These are phyloP conservation scores for Fusarium pseudonygamai DNA, from an alignment of 2,329 filamentous ascomycete genomes.

Conservation along the genomic window DNA sequence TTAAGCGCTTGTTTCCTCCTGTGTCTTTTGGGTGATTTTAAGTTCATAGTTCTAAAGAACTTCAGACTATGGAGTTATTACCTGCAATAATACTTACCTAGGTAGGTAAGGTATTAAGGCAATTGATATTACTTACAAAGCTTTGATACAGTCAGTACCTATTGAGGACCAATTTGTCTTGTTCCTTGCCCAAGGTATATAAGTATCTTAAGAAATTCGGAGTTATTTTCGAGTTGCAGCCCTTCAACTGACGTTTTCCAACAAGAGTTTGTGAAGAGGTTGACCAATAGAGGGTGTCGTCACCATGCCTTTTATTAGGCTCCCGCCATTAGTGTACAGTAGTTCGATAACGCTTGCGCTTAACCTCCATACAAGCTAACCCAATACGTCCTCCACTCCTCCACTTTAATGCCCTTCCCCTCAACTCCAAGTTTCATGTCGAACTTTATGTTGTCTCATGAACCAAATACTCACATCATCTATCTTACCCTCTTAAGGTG, in stretches of 20 bases:
- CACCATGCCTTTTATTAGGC: slow-evolving; percentile 10
- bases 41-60: not conserved
- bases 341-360: slow-evolving; percentile 11
- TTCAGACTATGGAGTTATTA: not conserved
- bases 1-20: slow-evolving; percentile 10
- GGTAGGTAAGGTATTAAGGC: too few relatives aligned
- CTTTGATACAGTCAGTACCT: not conserved
- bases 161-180: not conserved
- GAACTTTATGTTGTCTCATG: slow-evolving; percentile 11
- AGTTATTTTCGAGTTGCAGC: not conserved
- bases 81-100: not conserved
- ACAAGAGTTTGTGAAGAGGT: not conserved
- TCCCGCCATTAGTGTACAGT: slow-evolving; percentile 26
- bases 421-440: slow-evolving; percentile 36
- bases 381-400: not conserved
- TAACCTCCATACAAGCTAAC: slow-evolving; percentile 1
- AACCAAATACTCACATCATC: not conserved
- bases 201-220: not conserved
- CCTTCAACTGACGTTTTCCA: not conserved
- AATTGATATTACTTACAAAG: not conserved
- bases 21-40: not conserved
- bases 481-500: not conserved
- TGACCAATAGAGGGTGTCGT: slow-evolving; percentile 5
- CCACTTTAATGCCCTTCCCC: slow-evolving; percentile 26
- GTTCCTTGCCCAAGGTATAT: not conserved